These are phyloP conservation scores for Lachancea nothofagi DNA, from an alignment of 805 yeast genomes.

Conservation along the genomic window DNA sequence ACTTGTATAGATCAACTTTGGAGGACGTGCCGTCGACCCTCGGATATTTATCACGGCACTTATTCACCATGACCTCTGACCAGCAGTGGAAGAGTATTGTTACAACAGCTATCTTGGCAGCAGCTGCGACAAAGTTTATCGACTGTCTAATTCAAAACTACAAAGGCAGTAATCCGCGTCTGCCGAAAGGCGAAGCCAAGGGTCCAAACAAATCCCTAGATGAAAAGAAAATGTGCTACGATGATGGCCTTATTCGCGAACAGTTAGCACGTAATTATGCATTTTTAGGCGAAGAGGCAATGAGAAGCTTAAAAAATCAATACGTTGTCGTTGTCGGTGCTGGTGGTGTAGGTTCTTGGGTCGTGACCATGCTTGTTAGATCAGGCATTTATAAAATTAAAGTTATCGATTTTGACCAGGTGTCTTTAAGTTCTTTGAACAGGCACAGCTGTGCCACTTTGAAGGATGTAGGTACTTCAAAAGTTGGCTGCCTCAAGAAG, in stretches of 20 bases:
- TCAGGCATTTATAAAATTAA: conserved; percentile 80
- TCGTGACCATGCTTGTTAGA: conserved; percentile 81
- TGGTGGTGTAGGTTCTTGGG: conserved; percentile 99
- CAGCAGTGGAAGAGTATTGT: conserved; percentile 26
- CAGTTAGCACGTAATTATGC: conserved; percentile 93
- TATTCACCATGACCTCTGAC: background rate
- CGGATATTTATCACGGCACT: background rate
- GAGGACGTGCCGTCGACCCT: background rate
- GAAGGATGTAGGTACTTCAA: conserved; percentile 86
- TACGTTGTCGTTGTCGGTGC: conserved; percentile 82
- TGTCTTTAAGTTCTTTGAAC: conserved; percentile 82
- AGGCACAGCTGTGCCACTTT: conserved; percentile 93
- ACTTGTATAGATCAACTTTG: background rate
- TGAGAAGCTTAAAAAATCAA: conserved; percentile 63
- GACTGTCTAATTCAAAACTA: conserved; percentile 28
- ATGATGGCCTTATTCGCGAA: conserved; percentile 75
- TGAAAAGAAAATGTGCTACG: conserved; percentile 29
- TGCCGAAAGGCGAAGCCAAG: background rate
- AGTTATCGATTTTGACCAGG: conserved; percentile 94
- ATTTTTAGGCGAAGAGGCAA: conserved; percentile 82
- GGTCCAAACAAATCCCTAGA: background rate
- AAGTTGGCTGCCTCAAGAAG: conserved; percentile 72
- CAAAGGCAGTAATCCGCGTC: conserved; percentile 5
- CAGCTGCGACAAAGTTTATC: conserved; percentile 28
- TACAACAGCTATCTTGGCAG: conserved; percentile 31